Evolutionary conservation across 2,329 filamentous ascomycete genomes (phyloP).

Genomic region (Biscogniauxia marginata): DNA sequence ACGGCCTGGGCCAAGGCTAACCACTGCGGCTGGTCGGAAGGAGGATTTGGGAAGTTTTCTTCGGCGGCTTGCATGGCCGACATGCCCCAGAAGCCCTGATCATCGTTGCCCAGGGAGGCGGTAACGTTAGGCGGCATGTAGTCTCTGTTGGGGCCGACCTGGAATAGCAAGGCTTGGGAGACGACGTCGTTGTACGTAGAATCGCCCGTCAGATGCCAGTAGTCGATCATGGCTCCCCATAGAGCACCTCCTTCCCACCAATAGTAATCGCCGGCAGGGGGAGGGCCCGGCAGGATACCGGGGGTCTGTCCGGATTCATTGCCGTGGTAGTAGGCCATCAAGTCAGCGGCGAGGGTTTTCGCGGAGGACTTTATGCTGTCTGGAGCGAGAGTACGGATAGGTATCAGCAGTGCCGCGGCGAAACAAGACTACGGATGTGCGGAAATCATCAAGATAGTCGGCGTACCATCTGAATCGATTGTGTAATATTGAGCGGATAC

Average conservation of each 20-base stretch:
- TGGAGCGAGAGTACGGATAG: conserved; percentile 17
- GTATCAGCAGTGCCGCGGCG: conserved; percentile 8
- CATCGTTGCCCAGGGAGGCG: conserved; percentile 49
- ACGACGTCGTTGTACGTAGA: conserved; percentile 48
- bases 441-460: neutral
- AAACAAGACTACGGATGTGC: neutral
- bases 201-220: conserved; percentile 55
- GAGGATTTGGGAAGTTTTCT: conserved; percentile 57
- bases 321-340: conserved; percentile 34
- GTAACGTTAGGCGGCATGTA: conserved; percentile 48
- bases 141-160: conserved; percentile 44
- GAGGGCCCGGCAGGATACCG: conserved; percentile 33
- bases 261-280: conserved; percentile 34
- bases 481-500: neutral
- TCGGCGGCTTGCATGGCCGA: conserved; percentile 63
- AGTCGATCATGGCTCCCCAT: conserved; percentile 35
- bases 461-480: conserved; percentile 17
- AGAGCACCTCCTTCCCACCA: conserved; percentile 37
- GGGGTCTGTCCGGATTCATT: conserved; percentile 33
- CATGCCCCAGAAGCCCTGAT: conserved; percentile 64
- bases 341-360: conserved; percentile 30
- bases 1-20: conserved; percentile 63
- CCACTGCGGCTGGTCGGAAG: conserved; percentile 54
- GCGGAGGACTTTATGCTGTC: conserved; percentile 52
- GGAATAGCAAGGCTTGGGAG: conserved; percentile 44